Conservation (phyloP, 768 basidiomycete species). For the Kwoniella pini region DNA sequence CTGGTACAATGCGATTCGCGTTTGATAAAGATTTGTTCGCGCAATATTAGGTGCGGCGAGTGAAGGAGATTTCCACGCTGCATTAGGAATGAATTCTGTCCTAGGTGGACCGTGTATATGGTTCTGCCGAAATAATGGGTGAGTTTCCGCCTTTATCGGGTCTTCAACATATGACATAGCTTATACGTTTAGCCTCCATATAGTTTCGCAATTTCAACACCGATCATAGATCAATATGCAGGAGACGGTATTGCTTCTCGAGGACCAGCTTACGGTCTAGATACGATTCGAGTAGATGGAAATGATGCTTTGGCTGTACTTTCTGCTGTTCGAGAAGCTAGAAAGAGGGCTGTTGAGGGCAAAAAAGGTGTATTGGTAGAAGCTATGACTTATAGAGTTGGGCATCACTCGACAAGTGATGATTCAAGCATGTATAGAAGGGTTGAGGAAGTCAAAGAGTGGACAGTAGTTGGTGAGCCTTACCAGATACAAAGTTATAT, state of each 20-base stretch:
- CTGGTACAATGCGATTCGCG: too few relatives aligned
- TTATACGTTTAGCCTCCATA: too few relatives aligned
- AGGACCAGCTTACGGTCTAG: slow-evolving; percentile 88
- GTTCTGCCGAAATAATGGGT: slow-evolving; percentile 63
- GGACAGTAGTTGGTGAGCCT: slow-evolving; percentile 67
- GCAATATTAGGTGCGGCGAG: slow-evolving; percentile 64
- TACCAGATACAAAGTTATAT: slow-evolving; percentile 4
- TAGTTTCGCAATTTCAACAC: slow-evolving; percentile 87
- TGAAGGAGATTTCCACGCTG: slow-evolving; percentile 95
- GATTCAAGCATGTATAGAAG: slow-evolving; percentile 93
- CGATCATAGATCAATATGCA: slow-evolving; percentile 80
- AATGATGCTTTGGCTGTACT: slow-evolving; percentile 84
- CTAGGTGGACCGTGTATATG: slow-evolving; percentile 54
- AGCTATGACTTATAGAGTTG: slow-evolving; percentile 90
- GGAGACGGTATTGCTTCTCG: slow-evolving; percentile 92
- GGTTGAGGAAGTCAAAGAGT: slow-evolving; percentile 84
- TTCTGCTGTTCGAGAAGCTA: slow-evolving; percentile 50
- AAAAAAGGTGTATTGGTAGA: slow-evolving; percentile 47
- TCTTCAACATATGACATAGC: too few relatives aligned
- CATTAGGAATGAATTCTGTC: slow-evolving; percentile 58
- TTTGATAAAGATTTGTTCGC: too few relatives aligned
- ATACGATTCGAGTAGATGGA: slow-evolving; percentile 89
- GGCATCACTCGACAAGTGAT: slow-evolving; percentile 74
- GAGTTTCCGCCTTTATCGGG: too few relatives aligned
- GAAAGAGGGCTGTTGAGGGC: slow-evolving; percentile 40